Conservation (phyloP, 2,329 filamentous ascomycete species). For the Stachybotrys elegans region DNA sequence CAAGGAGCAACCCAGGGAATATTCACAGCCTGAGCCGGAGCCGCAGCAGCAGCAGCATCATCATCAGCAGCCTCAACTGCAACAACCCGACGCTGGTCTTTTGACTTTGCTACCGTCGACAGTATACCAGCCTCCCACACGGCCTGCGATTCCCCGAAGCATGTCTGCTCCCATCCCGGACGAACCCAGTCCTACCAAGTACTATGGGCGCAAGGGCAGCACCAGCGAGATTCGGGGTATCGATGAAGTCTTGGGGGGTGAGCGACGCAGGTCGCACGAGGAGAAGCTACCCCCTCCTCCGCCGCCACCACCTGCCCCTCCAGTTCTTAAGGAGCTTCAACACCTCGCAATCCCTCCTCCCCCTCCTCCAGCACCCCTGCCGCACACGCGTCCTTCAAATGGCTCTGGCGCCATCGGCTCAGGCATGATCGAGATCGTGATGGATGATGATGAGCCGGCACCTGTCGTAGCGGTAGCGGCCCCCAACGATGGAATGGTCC, state of each 20-base stretch:
- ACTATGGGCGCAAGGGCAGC: conserved; percentile 28
- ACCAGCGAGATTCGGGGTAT: conserved; percentile 38
- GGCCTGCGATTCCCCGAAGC: conserved; percentile 49
- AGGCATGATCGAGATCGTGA: conserved; percentile 61
- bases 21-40: conserved; percentile 7
- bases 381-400: conserved; percentile 33
- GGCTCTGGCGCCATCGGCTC: conserved; percentile 43
- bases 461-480: conserved; percentile 22
- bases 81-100: conserved; percentile 21
- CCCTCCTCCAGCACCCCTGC: conserved; percentile 55
- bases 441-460: conserved; percentile 50
- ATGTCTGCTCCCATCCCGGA: conserved; percentile 54
- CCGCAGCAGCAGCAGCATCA: too few species aligned
- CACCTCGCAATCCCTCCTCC: conserved; percentile 58
- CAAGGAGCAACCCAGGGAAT: too few species aligned
- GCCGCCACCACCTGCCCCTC: conserved; percentile 43
- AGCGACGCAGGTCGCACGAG: conserved; percentile 44
- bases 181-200: conserved; percentile 23
- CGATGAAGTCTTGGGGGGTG: conserved; percentile 37
- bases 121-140: conserved; percentile 52
- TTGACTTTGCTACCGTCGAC: conserved; percentile 53
- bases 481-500: conserved; percentile 37
- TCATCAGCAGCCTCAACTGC: too few species aligned
- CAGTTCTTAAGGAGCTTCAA: conserved; percentile 57
- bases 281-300: conserved; percentile 47